Conservation (phyloP, 148 eudicot genomes). For the Fagopyrum tataricum region DNA sequence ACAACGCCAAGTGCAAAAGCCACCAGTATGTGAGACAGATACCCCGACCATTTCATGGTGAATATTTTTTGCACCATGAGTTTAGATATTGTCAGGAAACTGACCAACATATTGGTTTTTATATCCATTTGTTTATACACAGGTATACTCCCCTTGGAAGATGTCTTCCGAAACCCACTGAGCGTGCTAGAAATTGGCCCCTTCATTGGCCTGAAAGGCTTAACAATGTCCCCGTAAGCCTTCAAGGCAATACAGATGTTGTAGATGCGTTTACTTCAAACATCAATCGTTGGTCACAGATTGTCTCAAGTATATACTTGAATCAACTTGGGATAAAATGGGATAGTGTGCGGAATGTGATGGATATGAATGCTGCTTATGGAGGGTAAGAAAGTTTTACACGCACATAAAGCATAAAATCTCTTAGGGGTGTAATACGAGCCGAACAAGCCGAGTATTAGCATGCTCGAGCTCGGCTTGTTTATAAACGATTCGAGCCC, state of each 20-base stretch:
- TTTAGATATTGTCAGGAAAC: background rate
- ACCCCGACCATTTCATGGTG: constrained; percentile 65
- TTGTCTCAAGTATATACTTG: constrained; percentile 64
- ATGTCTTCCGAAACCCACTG: constrained; percentile 61
- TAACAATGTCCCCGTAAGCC: constrained; percentile 41
- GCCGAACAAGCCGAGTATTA: too few species aligned
- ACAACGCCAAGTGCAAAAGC: constrained; percentile 42
- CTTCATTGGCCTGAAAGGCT: constrained; percentile 85
- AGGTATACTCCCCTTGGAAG: constrained; percentile 76
- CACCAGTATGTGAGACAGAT: constrained; percentile 52
- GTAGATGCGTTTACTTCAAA: constrained; percentile 46
- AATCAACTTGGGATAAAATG: constrained; percentile 58
- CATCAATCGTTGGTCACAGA: constrained; percentile 58
- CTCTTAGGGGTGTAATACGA: too few species aligned
- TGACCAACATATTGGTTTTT: background rate
- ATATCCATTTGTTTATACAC: constrained; percentile 9
- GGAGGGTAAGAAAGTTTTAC: constrained; percentile 61
- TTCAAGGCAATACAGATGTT: constrained; percentile 37
- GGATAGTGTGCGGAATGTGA: constrained; percentile 74
- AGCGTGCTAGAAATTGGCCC: constrained; percentile 53
- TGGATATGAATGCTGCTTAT: constrained; percentile 95
- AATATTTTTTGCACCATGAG: background rate
- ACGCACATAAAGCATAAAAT: too few species aligned
- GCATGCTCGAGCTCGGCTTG: too few species aligned
- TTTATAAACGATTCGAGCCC: too few species aligned